phyloP scores from a whole-genome alignment of 2,329 filamentous ascomycete species.

The Chaetomium strumarium region DNA sequence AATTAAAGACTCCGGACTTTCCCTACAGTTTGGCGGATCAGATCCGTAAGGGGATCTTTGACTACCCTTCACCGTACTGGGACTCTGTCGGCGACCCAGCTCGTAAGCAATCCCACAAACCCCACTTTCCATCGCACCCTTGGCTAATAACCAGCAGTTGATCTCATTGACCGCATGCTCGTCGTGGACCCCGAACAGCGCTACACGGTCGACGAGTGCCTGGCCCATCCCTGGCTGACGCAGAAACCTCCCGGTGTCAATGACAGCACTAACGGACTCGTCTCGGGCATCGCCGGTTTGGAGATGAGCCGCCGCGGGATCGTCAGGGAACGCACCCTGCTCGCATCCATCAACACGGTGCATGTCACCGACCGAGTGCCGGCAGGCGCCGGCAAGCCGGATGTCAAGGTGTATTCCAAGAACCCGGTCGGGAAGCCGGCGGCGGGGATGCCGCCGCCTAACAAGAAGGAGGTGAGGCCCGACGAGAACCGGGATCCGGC shows the following conservation, averaged over 20 bases:
- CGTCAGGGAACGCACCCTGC: conserved; percentile 74
- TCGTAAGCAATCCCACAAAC: conserved; percentile 38
- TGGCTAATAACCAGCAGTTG: conserved; percentile 45
- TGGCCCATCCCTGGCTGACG: conserved; percentile 86
- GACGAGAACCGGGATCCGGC: conserved; percentile 59
- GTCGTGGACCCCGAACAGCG: conserved; percentile 78
- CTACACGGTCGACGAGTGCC: conserved; percentile 83
- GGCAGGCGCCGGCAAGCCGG: conserved; percentile 48
- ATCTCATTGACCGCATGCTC: conserved; percentile 93
- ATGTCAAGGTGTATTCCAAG: conserved; percentile 70
- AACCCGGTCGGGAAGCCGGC: conserved; percentile 42
- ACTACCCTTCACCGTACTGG: conserved; percentile 97
- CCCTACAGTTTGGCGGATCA: conserved; percentile 84
- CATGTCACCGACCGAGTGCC: conserved; percentile 47
- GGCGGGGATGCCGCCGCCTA: not conserved
- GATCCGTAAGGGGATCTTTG: conserved; percentile 81
- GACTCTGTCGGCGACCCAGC: conserved; percentile 81
- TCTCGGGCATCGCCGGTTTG: conserved; percentile 74
- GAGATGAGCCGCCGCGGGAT: conserved; percentile 80
- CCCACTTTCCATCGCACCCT: not conserved
- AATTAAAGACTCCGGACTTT: conserved; percentile 73
- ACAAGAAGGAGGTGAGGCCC: conserved; percentile 58
- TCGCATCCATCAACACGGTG: conserved; percentile 76
- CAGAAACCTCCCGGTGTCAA: conserved; percentile 54
- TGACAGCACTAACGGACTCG: conserved; percentile 88